Evolutionary conservation across 2,329 filamentous ascomycete genomes (phyloP), one percentile per base, ranked within the genome.

Genomic region (Colletotrichum viniferum): DNA sequence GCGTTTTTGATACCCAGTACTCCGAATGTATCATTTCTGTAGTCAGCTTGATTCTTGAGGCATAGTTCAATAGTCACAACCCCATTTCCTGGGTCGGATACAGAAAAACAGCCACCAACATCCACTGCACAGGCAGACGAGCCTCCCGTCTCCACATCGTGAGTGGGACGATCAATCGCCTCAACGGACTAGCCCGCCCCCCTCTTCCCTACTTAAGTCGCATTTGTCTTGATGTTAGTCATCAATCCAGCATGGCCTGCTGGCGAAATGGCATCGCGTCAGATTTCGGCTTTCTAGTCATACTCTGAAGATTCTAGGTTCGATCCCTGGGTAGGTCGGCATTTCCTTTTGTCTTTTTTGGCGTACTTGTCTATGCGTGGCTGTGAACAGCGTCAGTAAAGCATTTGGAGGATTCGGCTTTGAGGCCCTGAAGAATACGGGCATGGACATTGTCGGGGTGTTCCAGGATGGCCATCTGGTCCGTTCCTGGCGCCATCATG

Each of bases 231-330:
- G 0, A 0, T 0, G 26, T 8, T 36, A 38, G 18, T 21, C 69
- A 76, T 52, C 63, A 48, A 34, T 24, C 28, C n/a, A 55, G 30
- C 26, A 18, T 21, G 73, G 73, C 73, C 73, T 76, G 73, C 73
- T 76, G 73, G 73, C 73, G 73, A 76, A 76, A 76, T 76, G 73
- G 73, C 73, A 76, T 76, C 73, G 73, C 73, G 73, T 76, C 73
- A 76, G 63, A 76, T 76, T 76, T 76, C 73, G 73, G 73, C 73
- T 73, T 28, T 36, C 70, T 28, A 65, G 69, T 73, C 69, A 76
- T 73, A 64, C 73, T 76, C 63, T 76, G 73, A 76, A 76, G 73
- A 76, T 76, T 76, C 24, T 64, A 76, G 73, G 73, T 76, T 76
- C 73, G 73, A 76, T 76, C 73, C 73, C 73, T 76, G 63, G 24